Evolutionary conservation across 2,329 filamentous ascomycete genomes (phyloP).

Genomic region (Aspergillus udagawae): DNA sequence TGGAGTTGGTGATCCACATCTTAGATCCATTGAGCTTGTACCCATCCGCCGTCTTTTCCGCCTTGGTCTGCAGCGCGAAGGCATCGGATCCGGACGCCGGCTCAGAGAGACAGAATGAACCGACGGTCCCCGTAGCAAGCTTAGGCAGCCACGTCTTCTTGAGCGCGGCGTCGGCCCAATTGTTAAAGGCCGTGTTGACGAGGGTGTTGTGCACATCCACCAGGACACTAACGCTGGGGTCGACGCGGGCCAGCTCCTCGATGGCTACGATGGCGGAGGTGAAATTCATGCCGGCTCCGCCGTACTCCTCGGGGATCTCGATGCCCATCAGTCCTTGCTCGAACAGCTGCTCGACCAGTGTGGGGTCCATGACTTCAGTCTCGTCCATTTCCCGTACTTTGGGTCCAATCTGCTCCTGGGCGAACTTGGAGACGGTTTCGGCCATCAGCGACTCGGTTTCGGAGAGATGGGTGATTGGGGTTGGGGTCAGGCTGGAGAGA

Average conservation of each 20-base stretch:
- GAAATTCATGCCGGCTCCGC: constrained; percentile 98
- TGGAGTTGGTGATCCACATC: constrained; percentile 99
- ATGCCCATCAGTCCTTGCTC: constrained; percentile 97
- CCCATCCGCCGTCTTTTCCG: constrained; percentile 74
- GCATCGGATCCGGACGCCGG: constrained; percentile 91
- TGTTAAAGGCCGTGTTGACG: constrained; percentile 88
- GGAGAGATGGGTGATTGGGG: constrained; percentile 87
- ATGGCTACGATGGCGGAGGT: constrained; percentile 93
- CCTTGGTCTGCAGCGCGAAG: constrained; percentile 90
- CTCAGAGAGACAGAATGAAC: constrained; percentile 89
- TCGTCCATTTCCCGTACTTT: constrained; percentile 98
- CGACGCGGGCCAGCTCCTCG: constrained; percentile 89
- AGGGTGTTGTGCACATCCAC: constrained; percentile 98
- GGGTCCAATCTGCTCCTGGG: constrained; percentile 80
- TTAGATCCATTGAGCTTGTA: constrained; percentile 88
- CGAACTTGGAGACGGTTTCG: constrained; percentile 87
- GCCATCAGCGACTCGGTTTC: constrained; percentile 87
- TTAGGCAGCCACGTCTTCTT: constrained; percentile 87
- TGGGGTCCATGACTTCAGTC: constrained; percentile 85
- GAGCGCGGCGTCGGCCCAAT: constrained; percentile 70
- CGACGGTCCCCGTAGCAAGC: constrained; percentile 82
- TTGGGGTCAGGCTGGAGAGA: constrained; percentile 76
- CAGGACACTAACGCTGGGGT: constrained; percentile 91
- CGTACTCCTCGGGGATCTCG: constrained; percentile 96
- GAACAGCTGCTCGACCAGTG: constrained; percentile 86